Conservation (phyloP, 2,329 filamentous ascomycete species). For the Alternaria metachromatica region DNA sequence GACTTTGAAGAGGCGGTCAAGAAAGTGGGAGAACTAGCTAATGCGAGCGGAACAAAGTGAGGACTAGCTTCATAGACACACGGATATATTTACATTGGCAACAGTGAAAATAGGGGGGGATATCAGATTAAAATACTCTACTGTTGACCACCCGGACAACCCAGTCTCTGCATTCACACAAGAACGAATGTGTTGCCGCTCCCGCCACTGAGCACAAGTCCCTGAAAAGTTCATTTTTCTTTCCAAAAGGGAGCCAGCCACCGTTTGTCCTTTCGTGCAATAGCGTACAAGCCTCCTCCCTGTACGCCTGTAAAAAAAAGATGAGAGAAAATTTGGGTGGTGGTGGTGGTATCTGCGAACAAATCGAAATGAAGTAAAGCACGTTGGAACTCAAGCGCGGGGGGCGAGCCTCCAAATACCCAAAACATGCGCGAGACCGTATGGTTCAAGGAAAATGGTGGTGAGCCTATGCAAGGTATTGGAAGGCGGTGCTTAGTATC, state of each 20-base stretch:
- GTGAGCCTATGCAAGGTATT: constrained; percentile 32
- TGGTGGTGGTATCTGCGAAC: constrained; percentile 22
- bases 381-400: constrained; percentile 1
- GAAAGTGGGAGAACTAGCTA: constrained; percentile 43
- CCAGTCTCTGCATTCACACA: constrained; percentile 6
- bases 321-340: constrained; percentile 12
- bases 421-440: constrained; percentile 15
- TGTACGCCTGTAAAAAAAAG: constrained; percentile 14
- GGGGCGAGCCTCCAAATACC: constrained; percentile 4
- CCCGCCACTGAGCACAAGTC: constrained; percentile 2
- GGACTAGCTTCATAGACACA: background rate
- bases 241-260: constrained; percentile 10
- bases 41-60: constrained; percentile 3
- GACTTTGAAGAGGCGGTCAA: constrained; percentile 71
- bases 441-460: background rate
- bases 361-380: constrained; percentile 11
- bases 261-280: constrained; percentile 11
- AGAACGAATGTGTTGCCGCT: constrained; percentile 23
- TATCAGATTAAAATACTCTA: constrained; percentile 33
- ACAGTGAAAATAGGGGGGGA: constrained; percentile 4
- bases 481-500: constrained; percentile 32
- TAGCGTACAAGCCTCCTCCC: constrained; percentile 10
- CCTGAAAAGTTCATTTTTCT: background rate
- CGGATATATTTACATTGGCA: background rate
- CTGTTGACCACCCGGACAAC: constrained; percentile 14